Percentiles rank a stretch among this genome's conserved stretches.
Conservation (phyloP, 1,284 basidiomycete genomes). For the Bjerkandera adusta region DNA sequence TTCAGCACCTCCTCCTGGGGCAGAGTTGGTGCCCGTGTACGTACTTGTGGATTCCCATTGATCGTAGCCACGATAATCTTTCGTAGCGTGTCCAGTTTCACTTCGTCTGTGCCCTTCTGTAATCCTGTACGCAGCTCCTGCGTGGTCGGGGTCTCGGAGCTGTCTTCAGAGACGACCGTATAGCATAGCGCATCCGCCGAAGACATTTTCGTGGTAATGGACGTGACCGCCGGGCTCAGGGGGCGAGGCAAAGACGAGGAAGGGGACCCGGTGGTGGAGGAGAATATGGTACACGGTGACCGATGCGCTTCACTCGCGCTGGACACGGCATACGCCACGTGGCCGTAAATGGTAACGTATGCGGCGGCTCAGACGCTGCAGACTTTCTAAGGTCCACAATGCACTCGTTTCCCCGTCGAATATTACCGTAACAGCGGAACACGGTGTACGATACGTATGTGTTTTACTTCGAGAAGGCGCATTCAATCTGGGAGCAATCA, state of each 20-base stretch:
- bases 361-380: no score
- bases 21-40: slow-evolving; percentile 17
- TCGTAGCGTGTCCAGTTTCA: slow-evolving; percentile 96
- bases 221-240: slow-evolving; percentile 5
- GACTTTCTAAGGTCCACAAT: no score
- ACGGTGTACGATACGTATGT: no score
- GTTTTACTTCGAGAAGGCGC: no score
- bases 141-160: slow-evolving; percentile 73
- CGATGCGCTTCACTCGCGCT: no score
- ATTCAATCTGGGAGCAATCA: no score
- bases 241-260: neutral
- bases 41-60: slow-evolving; percentile 87
- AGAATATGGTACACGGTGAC: neutral
- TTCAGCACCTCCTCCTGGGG: neutral
- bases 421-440: no score
- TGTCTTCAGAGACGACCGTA: slow-evolving; percentile 82
- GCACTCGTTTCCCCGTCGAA: no score
- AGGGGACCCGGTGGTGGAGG: slow-evolving; percentile 6
- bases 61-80: slow-evolving; percentile 95
- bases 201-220: slow-evolving; percentile 21
- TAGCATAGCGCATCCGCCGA: slow-evolving; percentile 69
- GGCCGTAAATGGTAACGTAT: slow-evolving; percentile 5
- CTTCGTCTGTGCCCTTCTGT: slow-evolving; percentile 96
- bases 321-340: slow-evolving; percentile 2
- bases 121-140: slow-evolving; percentile 85